These are phyloP conservation scores for Syzygium syzygioides DNA, from an alignment of 441 rosid genomes.

Conservation along the genomic window DNA sequence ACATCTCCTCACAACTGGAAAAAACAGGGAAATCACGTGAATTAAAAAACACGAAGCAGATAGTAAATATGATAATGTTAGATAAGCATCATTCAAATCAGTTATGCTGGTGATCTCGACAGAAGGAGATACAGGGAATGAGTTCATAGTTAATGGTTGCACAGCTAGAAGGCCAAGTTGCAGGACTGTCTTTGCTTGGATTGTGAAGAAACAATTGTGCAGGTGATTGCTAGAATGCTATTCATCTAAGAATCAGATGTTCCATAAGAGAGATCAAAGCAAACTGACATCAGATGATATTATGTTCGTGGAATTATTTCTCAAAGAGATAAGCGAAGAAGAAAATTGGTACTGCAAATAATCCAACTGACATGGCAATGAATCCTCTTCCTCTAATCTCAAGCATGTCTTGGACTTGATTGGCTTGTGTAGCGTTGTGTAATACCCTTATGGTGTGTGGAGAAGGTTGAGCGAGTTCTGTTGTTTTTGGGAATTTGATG, in stretches of 20 bases:
- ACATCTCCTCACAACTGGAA: constrained; percentile 91
- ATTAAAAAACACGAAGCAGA: constrained; percentile 7
- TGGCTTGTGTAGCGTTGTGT: neutral
- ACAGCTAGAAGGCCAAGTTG: neutral
- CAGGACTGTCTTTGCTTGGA: neutral
- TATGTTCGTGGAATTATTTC: neutral
- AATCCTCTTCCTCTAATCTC: neutral
- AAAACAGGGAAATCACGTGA: neutral
- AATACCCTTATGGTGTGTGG: neutral
- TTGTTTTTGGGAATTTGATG: neutral
- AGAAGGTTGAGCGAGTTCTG: neutral
- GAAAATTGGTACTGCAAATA: neutral
- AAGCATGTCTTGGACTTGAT: neutral
- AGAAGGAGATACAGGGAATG: neutral
- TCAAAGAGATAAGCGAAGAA: neutral
- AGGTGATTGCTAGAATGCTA: neutral
- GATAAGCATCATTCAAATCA: neutral
- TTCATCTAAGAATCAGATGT: neutral
- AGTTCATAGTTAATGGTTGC: neutral
- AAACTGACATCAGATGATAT: neutral
- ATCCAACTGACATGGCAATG: neutral
- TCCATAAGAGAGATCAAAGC: neutral
- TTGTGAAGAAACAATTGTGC: neutral
- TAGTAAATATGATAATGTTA: neutral
- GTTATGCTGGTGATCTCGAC: neutral